Evolutionary conservation across 1,284 basidiomycete genomes (phyloP), one percentile per base, ranked within the genome.

Genomic region (Trametes pubescens): DNA sequence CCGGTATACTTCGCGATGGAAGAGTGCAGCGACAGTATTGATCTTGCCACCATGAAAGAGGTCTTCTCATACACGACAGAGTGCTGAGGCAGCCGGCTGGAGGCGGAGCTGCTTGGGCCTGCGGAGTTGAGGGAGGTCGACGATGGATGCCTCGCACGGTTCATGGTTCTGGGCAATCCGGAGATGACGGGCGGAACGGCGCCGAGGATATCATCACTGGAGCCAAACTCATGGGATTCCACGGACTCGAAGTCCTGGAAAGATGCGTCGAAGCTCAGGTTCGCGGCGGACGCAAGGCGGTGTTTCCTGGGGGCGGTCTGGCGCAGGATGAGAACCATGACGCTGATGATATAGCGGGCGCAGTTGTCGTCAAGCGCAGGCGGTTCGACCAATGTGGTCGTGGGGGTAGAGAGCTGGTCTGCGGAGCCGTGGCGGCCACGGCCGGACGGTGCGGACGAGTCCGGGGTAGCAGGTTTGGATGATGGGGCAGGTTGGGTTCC

Each of bases 311-410:
- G 79, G 1, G 87, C 82, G 0, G 90, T 89, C 73, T 95, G 90
- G 18, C 92, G 88, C 49, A 96, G 84, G 76, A 94, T 94, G 49
- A 91, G 79, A 24, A 94, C 84, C 85, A 95, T 89, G 54, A 95
- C 89, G 72, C 88, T 90, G 59, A 97, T 81, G 44, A 95, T 83
- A 73, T 96, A 95, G 74, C 88, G 88, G n/a, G 94, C 95, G 68
- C 94, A 91, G 47, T 85, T 84, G 67, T 97, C 95, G 66, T 97
- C 93, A 44, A 98, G 82, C 1, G 93, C 86, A 2, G 88, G 83
- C 10, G 92, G 88, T 72, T 96, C 94, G 10, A 84, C 78, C 81
- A 86, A 87, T 22, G 81, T 77, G 22, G 75, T 75, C 18, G 75
- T 75, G 0, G 77, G 75, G 14, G 53, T 66, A 22, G 79, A 76